phyloP scores from a whole-genome alignment of 495 filamentous ascomycete species.

The Chaetomium fimeti region DNA sequence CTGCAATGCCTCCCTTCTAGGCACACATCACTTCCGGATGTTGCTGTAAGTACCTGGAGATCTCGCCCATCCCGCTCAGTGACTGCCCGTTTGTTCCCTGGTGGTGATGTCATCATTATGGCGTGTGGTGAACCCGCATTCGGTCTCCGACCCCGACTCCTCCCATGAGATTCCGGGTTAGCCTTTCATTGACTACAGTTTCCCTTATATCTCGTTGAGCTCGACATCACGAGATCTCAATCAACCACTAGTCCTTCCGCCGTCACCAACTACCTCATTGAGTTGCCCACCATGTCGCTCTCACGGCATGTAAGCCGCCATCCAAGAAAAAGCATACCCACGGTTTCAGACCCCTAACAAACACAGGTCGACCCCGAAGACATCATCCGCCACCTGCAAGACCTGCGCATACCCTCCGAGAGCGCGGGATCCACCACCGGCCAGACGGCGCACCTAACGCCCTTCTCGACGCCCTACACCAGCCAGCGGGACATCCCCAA shows the following conservation, averaged over 20 bases:
- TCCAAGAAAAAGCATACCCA: not conserved
- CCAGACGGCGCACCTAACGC: conserved; percentile 51
- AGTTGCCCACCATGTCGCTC: conserved; percentile 27
- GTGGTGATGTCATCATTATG: too few relatives aligned
- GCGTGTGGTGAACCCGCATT: too few relatives aligned
- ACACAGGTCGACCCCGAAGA: conserved; percentile 60
- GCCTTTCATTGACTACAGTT: not conserved
- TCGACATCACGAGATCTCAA: too few relatives aligned
- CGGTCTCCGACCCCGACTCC: too few relatives aligned
- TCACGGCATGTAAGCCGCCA: conserved; percentile 28
- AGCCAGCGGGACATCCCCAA: conserved; percentile 63
- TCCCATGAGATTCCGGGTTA: too few relatives aligned
- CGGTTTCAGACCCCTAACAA: not conserved
- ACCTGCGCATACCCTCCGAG: conserved; percentile 41
- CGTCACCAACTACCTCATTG: not conserved
- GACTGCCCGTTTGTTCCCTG: too few relatives aligned
- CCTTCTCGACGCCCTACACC: conserved; percentile 64
- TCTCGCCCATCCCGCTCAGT: too few relatives aligned
- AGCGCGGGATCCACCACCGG: conserved; percentile 28
- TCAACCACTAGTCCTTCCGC: not conserved
- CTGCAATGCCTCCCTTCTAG: too few relatives aligned
- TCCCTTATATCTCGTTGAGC: not conserved
- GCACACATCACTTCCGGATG: too few relatives aligned
- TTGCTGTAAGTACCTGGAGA: too few relatives aligned
- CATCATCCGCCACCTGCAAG: conserved; percentile 55